Evolutionary conservation across 2,329 filamentous ascomycete genomes (phyloP), one percentile per base, ranked within the genome.

Genomic region (Phialemonium atrogriseum): DNA sequence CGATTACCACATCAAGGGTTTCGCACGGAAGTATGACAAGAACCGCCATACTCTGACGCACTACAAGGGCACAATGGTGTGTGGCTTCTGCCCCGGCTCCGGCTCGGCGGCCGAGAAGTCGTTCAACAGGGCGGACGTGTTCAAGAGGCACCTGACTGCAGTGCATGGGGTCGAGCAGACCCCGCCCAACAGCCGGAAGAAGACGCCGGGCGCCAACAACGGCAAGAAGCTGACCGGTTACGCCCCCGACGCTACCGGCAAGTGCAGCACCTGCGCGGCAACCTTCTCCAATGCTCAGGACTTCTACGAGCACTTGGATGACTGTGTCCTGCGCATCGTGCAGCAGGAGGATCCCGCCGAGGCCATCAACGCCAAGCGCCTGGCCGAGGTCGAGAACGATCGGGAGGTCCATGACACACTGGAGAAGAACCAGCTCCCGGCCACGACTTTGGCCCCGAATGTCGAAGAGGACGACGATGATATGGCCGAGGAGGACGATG

Each of bases 1-100:
- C 64, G 86, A 94, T 50, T 95, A 94, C 59, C 81, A 94, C 63
- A 65, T 73, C 50, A 94, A 94, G 60, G 88, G 88, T 4, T 95
- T 95, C 51, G 87, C 88, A 9, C 73, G 88, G 47, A 94, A 94
- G 60, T 95, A 95, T 54, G 88, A 95, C 66, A 94, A 94, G 70
- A 94, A 94, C 61, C 70, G 88, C 26, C 88, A 95, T 56, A 94
- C 87, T 5, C 60, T 94, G 40, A 95, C 88, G 5, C 88, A 95
- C 56, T 95, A 94, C 72, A 94, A 94, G 62, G 88, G 88, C 24
- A 94, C 84, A 29, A 94, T 94, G 88, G 85, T 94, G 15, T 95
- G 88, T 52, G 87, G 86, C 18, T 95, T 94, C 64, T 94, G 88
- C 49, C 85, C 87, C 2, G 85, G 86, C 20, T 86, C 84, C 17